These are phyloP conservation scores for Tuber calosporum DNA, from an alignment of 495 filamentous ascomycete genomes.

Conservation along the genomic window DNA sequence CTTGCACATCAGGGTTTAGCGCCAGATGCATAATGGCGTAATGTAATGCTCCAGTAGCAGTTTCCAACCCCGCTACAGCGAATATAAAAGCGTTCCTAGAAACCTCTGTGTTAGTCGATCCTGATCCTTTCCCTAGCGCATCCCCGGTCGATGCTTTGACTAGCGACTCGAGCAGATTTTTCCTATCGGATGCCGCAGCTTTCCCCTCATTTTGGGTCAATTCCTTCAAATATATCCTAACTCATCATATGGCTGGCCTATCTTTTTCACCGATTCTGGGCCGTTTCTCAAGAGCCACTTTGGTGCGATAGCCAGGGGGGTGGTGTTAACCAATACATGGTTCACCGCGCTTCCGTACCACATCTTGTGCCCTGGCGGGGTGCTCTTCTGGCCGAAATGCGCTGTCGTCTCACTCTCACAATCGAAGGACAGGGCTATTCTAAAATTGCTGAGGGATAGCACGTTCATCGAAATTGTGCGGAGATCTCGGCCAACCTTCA, in stretches of 20 bases:
- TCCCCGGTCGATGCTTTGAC: conserved; percentile 20
- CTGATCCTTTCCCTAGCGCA: conserved; percentile 9
- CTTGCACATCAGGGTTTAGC: conserved; percentile 45
- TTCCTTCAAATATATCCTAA: conserved; percentile 31
- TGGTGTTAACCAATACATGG: conserved; percentile 34
- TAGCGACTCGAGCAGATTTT: conserved; percentile 30
- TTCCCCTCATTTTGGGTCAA: conserved; percentile 18
- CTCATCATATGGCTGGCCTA: conserved; percentile 22
- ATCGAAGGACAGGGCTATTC: conserved; percentile 19
- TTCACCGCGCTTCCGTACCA: conserved; percentile 39
- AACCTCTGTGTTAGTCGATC: conserved; percentile 45
- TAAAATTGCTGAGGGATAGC: conserved; percentile 26
- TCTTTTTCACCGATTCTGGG: conserved; percentile 16
- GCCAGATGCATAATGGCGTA: conserved; percentile 46
- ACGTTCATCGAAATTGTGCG: conserved; percentile 23
- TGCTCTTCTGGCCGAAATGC: conserved; percentile 15
- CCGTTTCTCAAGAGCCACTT: conserved; percentile 19
- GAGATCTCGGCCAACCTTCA: conserved; percentile 12
- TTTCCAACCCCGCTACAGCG: conserved; percentile 51
- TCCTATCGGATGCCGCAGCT: conserved; percentile 1
- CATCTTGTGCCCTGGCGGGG: conserved; percentile 12
- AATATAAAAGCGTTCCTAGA: conserved; percentile 50
- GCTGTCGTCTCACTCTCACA: neutral
- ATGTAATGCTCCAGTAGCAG: conserved; percentile 47
- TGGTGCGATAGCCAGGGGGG: conserved; percentile 23